These are phyloP conservation scores for Moesziomyces aphidis DNA, from an alignment of 1,284 basidiomycete species.

Conservation along the genomic window DNA sequence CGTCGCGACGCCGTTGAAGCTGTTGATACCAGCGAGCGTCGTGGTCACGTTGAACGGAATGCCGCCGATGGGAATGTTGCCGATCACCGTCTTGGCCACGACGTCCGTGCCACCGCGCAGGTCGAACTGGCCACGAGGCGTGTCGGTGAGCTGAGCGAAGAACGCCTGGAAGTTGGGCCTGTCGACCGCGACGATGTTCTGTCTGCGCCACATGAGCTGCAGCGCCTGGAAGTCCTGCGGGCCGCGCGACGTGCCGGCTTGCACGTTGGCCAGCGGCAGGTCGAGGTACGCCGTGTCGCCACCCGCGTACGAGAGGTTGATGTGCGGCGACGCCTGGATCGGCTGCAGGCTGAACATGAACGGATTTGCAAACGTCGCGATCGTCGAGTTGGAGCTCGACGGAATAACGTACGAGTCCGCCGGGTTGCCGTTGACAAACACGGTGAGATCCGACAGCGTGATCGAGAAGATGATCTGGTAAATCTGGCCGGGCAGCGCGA, in stretches of 20 bases:
- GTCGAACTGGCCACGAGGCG: conserved; percentile 70
- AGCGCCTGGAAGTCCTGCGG: conserved; percentile 73
- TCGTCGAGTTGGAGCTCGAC: conserved; percentile 70
- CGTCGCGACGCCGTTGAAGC: conserved; percentile 63
- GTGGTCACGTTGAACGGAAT: conserved; percentile 77
- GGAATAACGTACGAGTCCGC: conserved; percentile 51
- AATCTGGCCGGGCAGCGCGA: conserved; percentile 76
- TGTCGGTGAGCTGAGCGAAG: conserved; percentile 75
- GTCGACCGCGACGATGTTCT: conserved; percentile 74
- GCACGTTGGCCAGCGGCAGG: conserved; percentile 71
- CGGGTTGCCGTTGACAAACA: conserved; percentile 71
- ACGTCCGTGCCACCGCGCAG: conserved; percentile 76
- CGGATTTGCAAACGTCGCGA: conserved; percentile 80
- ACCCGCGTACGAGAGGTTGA: conserved; percentile 72
- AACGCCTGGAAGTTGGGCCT: conserved; percentile 74
- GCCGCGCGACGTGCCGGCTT: conserved; percentile 77
- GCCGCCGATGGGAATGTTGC: conserved; percentile 76
- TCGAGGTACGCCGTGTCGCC: conserved; percentile 75
- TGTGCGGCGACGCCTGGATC: conserved; percentile 73
- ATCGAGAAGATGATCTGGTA: conserved; percentile 79
- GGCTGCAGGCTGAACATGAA: conserved; percentile 81
- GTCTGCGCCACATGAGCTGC: conserved; percentile 71
- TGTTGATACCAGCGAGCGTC: conserved; percentile 71
- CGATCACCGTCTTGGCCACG: conserved; percentile 76
- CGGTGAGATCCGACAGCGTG: conserved; percentile 74